Base-by-base conservation (phyloP, 2,329 filamentous ascomycete species). In the Arthrobotrys pseudoclavata region DNA sequence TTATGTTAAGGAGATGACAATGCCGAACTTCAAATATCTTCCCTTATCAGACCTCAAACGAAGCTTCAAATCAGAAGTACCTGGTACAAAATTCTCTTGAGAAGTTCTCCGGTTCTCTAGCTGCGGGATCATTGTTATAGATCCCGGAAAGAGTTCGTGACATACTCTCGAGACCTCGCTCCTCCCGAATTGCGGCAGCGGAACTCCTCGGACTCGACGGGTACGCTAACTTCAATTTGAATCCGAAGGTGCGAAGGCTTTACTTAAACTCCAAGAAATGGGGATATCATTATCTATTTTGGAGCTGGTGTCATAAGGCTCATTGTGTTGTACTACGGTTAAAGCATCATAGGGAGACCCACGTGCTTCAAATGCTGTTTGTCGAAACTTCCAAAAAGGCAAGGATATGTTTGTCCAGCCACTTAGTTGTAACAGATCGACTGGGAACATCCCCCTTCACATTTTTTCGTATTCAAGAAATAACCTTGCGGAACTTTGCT, bases 211-310 rank as follows among this genome's bases (percentile, higher is more conserved):
- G 74, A 45, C 18, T 29, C 10, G 31, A 68, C 60, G 45, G 50
- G 37, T 63, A 37, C 37, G 45, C 22, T 40, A 26, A 20, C 42
- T 31, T 45, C 15, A 37, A 40, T 20, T 37, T 57, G 29, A 75
- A 57, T 76, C 72, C 72, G 67, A 77, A 77, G 37, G 67, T 37
- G 74, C 74, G 67, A 67, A 67, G 34, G 31, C 31, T 22, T 15
- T 52, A 61, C n/a, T 57, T 20, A 60, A 15, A 1, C 31, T 22
- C 10, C 13, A 31, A 55, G 26, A 26, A n/a, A 18, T 26, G 9
- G 34, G 57, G 37, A 47, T 40, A 37, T 63, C 67, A 70, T 57
- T 22, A 24, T 29, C 67, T 29, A n/a, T 9, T 63, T 63, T 29
- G 31, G 26, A 34, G 18, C 4, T 34, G 50, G 47, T 42, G 29